A percentile compares a stretch with the other conserved stretches of the same genome.
Evolutionary conservation across 2,329 filamentous ascomycete species (phyloP).

Genomic region (Cladosporium sp.): DNA sequence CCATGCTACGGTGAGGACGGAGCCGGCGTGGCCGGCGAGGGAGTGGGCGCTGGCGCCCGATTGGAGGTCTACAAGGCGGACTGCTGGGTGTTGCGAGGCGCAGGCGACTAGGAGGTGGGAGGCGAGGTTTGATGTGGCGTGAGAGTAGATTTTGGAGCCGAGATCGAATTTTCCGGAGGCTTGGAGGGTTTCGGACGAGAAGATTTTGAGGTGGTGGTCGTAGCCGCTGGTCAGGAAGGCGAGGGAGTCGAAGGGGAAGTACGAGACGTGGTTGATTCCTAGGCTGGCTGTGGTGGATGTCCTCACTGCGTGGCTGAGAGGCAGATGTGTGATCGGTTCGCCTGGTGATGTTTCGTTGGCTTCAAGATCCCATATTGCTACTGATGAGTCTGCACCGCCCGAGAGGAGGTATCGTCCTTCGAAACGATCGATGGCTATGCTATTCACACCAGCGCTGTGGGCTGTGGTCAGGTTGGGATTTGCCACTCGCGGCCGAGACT

Average conservation of each 20-base stretch:
- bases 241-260: constrained; percentile 72
- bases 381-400: constrained; percentile 77
- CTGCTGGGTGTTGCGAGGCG: constrained; percentile 78
- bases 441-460: constrained; percentile 74
- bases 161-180: constrained; percentile 65
- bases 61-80: constrained; percentile 80
- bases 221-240: constrained; percentile 75
- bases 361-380: constrained; percentile 86
- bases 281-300: constrained; percentile 54
- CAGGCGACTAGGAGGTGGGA: constrained; percentile 77
- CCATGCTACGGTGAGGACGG: constrained; percentile 66
- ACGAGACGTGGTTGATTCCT: constrained; percentile 70
- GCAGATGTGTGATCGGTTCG: constrained; percentile 27
- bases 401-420: constrained; percentile 77
- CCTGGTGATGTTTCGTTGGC: constrained; percentile 33
- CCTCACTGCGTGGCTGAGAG: constrained; percentile 43
- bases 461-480: constrained; percentile 45
- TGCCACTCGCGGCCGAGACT: constrained; percentile 20
- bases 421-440: constrained; percentile 75
- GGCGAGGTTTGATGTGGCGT: constrained; percentile 71
- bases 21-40: constrained; percentile 46
- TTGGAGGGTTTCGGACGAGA: constrained; percentile 60
- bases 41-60: constrained; percentile 65
- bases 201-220: constrained; percentile 72
- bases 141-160: constrained; percentile 67